phyloP scores from a whole-genome alignment of 768 basidiomycete species.

The Lanmaoa rubissima region DNA sequence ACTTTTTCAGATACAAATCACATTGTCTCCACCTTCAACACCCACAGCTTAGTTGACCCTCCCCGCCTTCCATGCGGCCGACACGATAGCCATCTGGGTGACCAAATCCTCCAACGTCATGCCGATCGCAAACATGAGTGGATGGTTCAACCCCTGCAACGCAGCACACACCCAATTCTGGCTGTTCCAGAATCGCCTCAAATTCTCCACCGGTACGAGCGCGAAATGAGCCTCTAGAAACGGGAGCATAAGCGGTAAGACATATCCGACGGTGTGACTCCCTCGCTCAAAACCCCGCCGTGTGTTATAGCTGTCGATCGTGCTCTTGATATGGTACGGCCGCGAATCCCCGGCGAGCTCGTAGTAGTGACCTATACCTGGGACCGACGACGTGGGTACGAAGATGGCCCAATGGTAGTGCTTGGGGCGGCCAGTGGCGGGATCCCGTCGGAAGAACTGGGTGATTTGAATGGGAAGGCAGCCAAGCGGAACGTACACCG shows the following conservation, averaged over 20 bases:
- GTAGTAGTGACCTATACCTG: conserved; percentile 6
- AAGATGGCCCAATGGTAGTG: conserved; percentile 11
- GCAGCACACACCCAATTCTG: conserved; percentile 8
- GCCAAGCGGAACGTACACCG: background rate
- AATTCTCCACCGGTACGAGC: background rate
- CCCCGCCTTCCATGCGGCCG: background rate
- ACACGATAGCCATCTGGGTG: conserved; percentile 11
- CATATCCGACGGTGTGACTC: conserved; percentile 10
- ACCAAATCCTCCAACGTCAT: background rate
- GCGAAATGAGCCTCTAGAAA: conserved; percentile 6
- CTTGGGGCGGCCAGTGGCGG: background rate
- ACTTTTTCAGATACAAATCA: background rate
- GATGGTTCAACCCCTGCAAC: conserved; percentile 3
- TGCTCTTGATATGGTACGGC: background rate
- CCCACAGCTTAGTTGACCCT: background rate
- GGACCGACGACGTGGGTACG: conserved; percentile 6
- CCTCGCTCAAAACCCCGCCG: conserved; percentile 3
- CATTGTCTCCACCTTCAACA: background rate
- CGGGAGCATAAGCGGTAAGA: conserved; percentile 1
- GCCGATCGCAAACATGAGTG: background rate
- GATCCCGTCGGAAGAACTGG: background rate
- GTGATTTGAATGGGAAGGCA: conserved; percentile 5
- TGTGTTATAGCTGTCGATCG: background rate
- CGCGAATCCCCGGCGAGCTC: background rate
- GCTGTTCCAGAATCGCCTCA: background rate